Evolutionary conservation across 805 yeast species (phyloP), one percentile per base, ranked within the genome.

Genomic region (Zygotorulaspora florentina): DNA sequence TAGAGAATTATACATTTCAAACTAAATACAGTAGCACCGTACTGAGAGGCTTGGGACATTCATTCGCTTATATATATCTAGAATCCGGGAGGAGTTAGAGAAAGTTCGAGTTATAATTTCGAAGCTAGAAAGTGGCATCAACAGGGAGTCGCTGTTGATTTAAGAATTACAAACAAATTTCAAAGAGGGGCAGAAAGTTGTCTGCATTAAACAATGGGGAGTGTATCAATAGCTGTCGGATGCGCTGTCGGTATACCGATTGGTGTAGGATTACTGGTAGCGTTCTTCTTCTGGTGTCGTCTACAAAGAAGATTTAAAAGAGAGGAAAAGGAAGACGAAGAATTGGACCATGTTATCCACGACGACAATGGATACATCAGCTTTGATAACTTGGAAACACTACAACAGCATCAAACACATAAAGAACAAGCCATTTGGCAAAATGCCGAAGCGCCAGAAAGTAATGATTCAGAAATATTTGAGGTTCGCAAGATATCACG

Each of bases 161-260:
- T 20, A 20, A 29, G 15, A 9, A 29, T 13, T 12, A 13, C 33
- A 12, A 29, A 29, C 4, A 12, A 29, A 29, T 13, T 8, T 12
- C 33, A 9, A 29, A 12, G 33, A 29, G 33, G 15, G 8, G 15
- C 33, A 13, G n/a, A 29, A 20, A 20, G 7, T 20, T 20, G 7
- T 7, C 25, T 7, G 7, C 25, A 5, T 5, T 29, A 29, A 11
- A 33, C 20, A 13, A 52, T 47, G 48, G 44, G 47, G 26, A 37
- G 39, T 8, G 59, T 64, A 1, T 57, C 65, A 1, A 49, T 70
- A 8, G 76, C 79, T 1, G 80, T 76, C 2, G 80, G 80, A 2
- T 70, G 77, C 50, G 77, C 80, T 2, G 75, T 77, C 3, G 81
- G 80, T 28, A 65, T 77, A 18, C 81, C 81, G 0, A 55, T 69